Percentiles rank a stretch among this genome's conserved stretches.
phyloP scores from a whole-genome alignment of 106 monocot species.

The Dioscorea dumetorum region DNA sequence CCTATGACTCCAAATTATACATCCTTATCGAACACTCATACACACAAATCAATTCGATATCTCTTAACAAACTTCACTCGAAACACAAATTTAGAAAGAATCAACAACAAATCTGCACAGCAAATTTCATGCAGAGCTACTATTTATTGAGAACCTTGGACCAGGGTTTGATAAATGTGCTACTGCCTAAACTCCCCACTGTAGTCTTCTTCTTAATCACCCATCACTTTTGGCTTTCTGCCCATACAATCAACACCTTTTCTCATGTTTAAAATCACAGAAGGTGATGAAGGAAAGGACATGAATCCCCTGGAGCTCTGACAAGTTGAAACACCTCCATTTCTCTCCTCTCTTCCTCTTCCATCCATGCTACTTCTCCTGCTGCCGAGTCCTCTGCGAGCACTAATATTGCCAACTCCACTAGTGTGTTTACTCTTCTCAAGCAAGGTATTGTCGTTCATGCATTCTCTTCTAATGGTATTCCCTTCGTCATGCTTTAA shows the following conservation, averaged over 20 bases:
- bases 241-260: conserved; percentile 49
- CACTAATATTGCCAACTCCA: conserved; percentile 2
- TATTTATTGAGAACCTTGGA: neutral
- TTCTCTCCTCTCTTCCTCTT: conserved; percentile 23
- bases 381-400: neutral
- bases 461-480: neutral
- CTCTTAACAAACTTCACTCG: too few relatives aligned
- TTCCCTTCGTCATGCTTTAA: neutral
- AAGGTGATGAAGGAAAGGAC: conserved; percentile 58
- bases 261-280: conserved; percentile 42
- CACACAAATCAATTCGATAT: too few relatives aligned
- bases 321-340: conserved; percentile 6
- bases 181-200: conserved; percentile 20
- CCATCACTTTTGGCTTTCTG: conserved; percentile 44
- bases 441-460: neutral
- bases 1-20: too few relatives aligned
- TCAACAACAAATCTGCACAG: too few relatives aligned
- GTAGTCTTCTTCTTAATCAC: conserved; percentile 24
- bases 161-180: conserved; percentile 35
- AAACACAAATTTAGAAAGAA: too few relatives aligned
- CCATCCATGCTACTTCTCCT: conserved; percentile 25
- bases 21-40: too few relatives aligned
- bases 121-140: too few relatives aligned
- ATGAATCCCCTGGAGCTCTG: conserved; percentile 42
- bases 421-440: conserved; percentile 1